A percentile compares a stretch with the other conserved stretches of the same genome.
These are phyloP conservation scores for Solanum hybrid DNA, from an alignment of 305 asterid genomes.

Conservation along the genomic window DNA sequence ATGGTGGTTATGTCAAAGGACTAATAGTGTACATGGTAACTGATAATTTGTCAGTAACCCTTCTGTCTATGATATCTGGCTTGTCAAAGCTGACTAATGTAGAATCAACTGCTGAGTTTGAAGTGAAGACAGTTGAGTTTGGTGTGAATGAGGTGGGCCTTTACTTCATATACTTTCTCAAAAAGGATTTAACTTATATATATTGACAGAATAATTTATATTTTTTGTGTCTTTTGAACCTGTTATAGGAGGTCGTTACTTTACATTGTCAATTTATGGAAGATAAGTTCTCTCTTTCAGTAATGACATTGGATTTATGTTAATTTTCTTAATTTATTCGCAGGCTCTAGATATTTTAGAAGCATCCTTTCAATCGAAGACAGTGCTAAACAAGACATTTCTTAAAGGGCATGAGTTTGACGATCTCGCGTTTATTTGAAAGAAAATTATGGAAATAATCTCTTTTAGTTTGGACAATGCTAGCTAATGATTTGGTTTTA, in stretches of 20 bases:
- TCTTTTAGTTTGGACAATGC: too few relatives aligned
- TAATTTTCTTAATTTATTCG: background rate
- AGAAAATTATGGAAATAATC: too few relatives aligned
- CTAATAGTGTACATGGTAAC: background rate
- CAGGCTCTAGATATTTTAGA: background rate
- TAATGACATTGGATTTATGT: background rate
- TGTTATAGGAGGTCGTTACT: background rate
- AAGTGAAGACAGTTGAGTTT: background rate
- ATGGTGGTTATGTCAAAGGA: background rate
- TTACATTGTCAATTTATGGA: background rate
- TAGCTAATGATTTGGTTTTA: too few relatives aligned
- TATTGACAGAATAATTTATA: too few relatives aligned
- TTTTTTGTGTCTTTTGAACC: background rate
- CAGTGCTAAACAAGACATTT: background rate
- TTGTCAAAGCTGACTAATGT: background rate
- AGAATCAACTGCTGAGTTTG: background rate
- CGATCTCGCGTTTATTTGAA: too few relatives aligned
- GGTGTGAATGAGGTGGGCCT: too few relatives aligned
- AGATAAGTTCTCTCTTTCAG: background rate
- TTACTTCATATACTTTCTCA: too few relatives aligned
- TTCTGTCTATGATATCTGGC: background rate
- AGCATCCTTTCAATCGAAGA: background rate
- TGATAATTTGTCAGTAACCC: background rate
- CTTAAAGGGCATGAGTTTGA: background rate
- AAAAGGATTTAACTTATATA: too few relatives aligned